Evolutionary conservation across 257 asterid species (phyloP).

Genomic region (Solanum boliviense): DNA sequence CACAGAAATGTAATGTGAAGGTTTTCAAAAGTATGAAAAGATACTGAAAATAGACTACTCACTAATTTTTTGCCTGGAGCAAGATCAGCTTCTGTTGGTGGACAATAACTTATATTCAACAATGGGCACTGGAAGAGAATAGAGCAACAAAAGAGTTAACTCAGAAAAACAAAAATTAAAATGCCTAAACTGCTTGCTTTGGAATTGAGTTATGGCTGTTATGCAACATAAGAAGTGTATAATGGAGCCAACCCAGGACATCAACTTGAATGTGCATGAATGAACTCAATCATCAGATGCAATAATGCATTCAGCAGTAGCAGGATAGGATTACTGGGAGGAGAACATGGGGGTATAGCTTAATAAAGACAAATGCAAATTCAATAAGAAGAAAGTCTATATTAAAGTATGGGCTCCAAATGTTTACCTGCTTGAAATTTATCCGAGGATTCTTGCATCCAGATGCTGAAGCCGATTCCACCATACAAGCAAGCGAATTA

Average conservation of each 20-base stretch:
- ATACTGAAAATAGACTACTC: constrained; percentile 13
- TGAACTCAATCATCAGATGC: background rate
- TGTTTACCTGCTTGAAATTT: constrained; percentile 58
- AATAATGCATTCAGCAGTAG: background rate
- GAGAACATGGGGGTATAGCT: background rate
- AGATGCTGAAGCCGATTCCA: constrained; percentile 37
- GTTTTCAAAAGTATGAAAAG: background rate
- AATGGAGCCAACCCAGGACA: background rate
- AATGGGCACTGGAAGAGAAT: constrained; percentile 67
- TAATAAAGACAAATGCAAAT: background rate
- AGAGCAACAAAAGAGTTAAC: background rate
- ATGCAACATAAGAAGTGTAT: background rate
- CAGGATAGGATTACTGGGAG: background rate
- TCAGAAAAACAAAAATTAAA: background rate
- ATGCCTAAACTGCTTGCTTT: background rate
- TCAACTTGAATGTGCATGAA: background rate
- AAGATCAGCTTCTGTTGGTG: constrained; percentile 74
- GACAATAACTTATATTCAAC: constrained; percentile 79
- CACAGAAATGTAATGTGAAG: background rate
- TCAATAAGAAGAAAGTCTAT: background rate
- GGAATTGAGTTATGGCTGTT: background rate
- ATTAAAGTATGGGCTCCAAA: background rate
- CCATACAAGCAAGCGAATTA: constrained; percentile 64
- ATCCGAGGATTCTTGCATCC: constrained; percentile 34
- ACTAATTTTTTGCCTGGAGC: constrained; percentile 61